Evolutionary conservation across 1,284 basidiomycete species (phyloP).

Genomic region (Cerioporus squamosus): DNA sequence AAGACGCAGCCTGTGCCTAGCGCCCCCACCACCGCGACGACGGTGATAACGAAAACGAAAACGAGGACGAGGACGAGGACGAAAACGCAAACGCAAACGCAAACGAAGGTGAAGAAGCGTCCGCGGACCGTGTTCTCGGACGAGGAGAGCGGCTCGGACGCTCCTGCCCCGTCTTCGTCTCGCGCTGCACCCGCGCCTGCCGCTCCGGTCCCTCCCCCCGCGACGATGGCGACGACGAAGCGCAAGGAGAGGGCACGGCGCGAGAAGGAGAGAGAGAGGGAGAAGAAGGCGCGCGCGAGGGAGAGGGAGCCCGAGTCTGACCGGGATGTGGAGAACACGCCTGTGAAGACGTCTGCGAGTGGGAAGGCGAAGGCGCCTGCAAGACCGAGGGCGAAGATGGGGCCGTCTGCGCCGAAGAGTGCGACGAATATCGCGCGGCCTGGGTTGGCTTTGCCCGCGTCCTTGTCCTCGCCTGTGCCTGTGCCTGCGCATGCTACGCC

Average conservation of each 20-base stretch:
- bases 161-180: too few species aligned
- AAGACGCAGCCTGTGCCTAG: not conserved
- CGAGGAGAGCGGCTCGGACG: not conserved
- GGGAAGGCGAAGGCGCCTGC: not conserved
- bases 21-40: too few species aligned
- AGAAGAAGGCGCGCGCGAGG: slow-evolving; percentile 15
- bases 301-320: not conserved
- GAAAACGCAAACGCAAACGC: too few species aligned
- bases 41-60: too few species aligned
- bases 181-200: not conserved
- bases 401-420: slow-evolving; percentile 14
- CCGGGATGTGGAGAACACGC: slow-evolving; percentile 17
- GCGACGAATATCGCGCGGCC: slow-evolving; percentile 20
- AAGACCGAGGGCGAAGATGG: not conserved
- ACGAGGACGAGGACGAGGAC: too few species aligned
- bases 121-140: not conserved
- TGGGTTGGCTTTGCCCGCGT: not conserved
- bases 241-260: slow-evolving; percentile 13
- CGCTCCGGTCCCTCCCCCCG: not conserved
- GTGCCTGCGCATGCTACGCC: not conserved
- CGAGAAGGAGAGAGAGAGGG: slow-evolving; percentile 1
- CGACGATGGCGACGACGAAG: not conserved
- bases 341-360: not conserved
- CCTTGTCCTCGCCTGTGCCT: not conserved
- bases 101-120: not conserved